phyloP scores from a whole-genome alignment of 805 yeast species.

The Ogataea paradorogensis region DNA sequence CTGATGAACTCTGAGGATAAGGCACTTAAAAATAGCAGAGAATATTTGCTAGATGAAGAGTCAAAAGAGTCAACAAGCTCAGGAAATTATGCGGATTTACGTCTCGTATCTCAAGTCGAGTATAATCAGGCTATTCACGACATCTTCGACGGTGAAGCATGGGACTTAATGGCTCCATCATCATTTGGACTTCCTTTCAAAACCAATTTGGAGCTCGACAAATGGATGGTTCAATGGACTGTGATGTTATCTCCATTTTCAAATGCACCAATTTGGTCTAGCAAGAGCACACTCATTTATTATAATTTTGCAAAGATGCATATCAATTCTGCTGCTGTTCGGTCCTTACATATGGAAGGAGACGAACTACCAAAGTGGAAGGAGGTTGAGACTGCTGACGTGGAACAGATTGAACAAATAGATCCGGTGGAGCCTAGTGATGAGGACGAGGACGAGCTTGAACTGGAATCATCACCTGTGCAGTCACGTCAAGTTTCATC shows the following conservation, averaged over 20 bases:
- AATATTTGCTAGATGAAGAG: conserved; percentile 30
- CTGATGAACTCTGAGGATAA: conserved; percentile 48
- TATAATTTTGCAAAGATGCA: conserved; percentile 77
- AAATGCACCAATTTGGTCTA: conserved; percentile 55
- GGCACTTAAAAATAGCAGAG: conserved; percentile 41
- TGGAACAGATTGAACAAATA: conserved; percentile 9
- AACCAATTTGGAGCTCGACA: conserved; percentile 63
- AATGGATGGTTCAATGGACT: conserved; percentile 82
- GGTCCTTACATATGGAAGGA: conserved; percentile 39
- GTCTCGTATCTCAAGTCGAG: conserved; percentile 65
- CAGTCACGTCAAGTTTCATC: conserved; percentile 29
- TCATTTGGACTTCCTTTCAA: conserved; percentile 67
- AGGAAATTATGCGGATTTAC: conserved; percentile 42
- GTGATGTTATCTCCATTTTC: conserved; percentile 60
- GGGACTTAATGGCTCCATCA: conserved; percentile 59
- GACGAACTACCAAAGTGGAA: conserved; percentile 26
- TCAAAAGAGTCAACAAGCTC: conserved; percentile 5
- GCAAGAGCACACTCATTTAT: conserved; percentile 65
- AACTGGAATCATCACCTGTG: conserved; percentile 21
- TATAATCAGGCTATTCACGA: conserved; percentile 61
- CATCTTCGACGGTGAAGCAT: conserved; percentile 55
- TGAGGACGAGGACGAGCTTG: conserved; percentile 25
- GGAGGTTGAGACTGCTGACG: conserved; percentile 17
- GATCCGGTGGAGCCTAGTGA: conserved; percentile 25
- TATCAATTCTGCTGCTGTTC: conserved; percentile 51